These are phyloP conservation scores for Colletotrichum somersetense DNA, from an alignment of 2,329 filamentous ascomycete species.

Conservation along the genomic window DNA sequence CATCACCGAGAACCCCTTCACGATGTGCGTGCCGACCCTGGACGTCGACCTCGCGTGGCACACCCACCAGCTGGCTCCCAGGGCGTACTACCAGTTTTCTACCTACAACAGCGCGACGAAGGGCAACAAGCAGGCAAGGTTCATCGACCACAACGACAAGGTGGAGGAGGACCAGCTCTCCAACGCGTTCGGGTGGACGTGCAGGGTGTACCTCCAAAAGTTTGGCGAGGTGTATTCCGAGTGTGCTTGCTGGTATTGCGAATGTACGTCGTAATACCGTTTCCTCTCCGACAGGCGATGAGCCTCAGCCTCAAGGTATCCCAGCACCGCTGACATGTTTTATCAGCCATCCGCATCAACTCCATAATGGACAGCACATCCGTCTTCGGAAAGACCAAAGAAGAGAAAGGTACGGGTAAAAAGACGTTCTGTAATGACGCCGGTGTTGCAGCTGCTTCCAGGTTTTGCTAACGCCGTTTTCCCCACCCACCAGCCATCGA, in stretches of 20 bases:
- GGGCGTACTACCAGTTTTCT: constrained; percentile 72
- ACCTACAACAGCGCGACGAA: constrained; percentile 43
- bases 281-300: neutral
- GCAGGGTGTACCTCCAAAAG: constrained; percentile 74
- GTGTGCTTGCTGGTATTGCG: constrained; percentile 89
- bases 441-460: neutral
- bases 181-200: constrained; percentile 78
- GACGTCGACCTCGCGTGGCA: constrained; percentile 85
- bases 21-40: constrained; percentile 75
- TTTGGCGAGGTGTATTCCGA: constrained; percentile 78
- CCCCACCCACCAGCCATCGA: constrained; percentile 46
- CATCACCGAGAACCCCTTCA: constrained; percentile 60
- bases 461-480: neutral
- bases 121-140: constrained; percentile 58
- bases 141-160: constrained; percentile 88
- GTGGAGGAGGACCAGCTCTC: constrained; percentile 76
- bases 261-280: constrained; percentile 55
- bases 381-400: constrained; percentile 59
- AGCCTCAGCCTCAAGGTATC: no score
- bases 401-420: constrained; percentile 52
- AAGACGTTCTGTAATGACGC: neutral
- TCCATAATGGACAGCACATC: constrained; percentile 62
- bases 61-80: constrained; percentile 79
- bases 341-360: constrained; percentile 65
- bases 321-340: neutral